Evolutionary conservation across 257 asterid genomes (phyloP).

Genomic region (Solanum commersonii): DNA sequence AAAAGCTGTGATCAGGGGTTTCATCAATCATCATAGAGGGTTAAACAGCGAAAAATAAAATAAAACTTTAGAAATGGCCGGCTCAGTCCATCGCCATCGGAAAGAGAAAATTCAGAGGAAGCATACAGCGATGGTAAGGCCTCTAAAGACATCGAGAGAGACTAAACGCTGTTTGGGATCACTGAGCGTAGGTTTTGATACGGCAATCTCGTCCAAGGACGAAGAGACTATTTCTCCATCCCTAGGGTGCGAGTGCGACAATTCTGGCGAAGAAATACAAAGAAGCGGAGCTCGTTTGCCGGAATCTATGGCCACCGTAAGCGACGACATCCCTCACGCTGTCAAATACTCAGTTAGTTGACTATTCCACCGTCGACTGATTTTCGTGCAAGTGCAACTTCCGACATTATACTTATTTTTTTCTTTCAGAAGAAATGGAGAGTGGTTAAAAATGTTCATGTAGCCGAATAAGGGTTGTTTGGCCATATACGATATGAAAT

Average conservation of each 20-base stretch:
- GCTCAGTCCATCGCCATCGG: neutral
- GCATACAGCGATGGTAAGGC: slow-evolving; percentile 76
- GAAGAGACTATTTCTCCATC: slow-evolving; percentile 18
- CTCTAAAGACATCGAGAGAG: slow-evolving; percentile 91
- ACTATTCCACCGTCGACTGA: neutral
- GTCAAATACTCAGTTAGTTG: neutral
- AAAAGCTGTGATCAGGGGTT: neutral
- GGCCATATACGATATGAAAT: too few relatives aligned
- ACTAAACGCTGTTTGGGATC: slow-evolving; percentile 56
- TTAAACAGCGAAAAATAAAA: neutral
- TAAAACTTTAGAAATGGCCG: neutral
- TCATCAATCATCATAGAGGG: neutral
- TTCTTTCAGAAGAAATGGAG: neutral
- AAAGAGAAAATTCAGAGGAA: neutral
- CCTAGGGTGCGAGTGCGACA: neutral
- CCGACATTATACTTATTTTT: neutral
- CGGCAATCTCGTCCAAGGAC: slow-evolving; percentile 9
- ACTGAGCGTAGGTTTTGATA: slow-evolving; percentile 15
- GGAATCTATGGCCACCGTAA: slow-evolving; percentile 38
- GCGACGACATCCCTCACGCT: slow-evolving; percentile 33
- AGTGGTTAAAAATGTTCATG: neutral
- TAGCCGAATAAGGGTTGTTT: too few relatives aligned
- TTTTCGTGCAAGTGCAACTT: neutral
- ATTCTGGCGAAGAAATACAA: slow-evolving; percentile 18
- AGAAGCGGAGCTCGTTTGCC: slow-evolving; percentile 53